Base-by-base conservation (phyloP, 2,329 filamentous ascomycete species). In the Calonectria fujianensis region DNA sequence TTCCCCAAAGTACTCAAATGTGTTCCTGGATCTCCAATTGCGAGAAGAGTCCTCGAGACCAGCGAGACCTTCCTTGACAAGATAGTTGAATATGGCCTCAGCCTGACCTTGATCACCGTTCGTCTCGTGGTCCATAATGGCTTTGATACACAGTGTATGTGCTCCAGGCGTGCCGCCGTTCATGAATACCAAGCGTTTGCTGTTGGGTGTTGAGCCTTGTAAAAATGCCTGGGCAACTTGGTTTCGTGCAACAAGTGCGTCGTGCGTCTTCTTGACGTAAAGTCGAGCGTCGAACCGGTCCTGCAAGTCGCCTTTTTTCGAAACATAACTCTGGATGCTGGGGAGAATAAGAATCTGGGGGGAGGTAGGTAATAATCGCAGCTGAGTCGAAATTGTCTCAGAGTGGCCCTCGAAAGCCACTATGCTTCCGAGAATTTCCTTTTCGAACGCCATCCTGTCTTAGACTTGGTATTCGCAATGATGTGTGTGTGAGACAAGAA, bases 351-450 rank as follows among this genome's bases (percentile, higher is more conserved):
- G 82, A 48, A 93, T 88, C 72, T 92, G 89, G 0, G 89, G 83
- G 1, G 91, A 93, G 4, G 86, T 87, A 11, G 92, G 92, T 14
- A 93, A 87, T 4, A 93, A 86, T 61, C 88, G 88, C 50, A 93
- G 84, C 78, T 93, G 92, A 4, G 90, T 92, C 31, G 89, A 88
- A 37, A 93, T 86, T 37, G 86, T 84, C 59, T 92, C 88, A 31
- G 83, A 79, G 39, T 90, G 86, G 8, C 92, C 92, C 80, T 93
- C 92, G 71, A 93, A 88, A 75, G 91, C 90, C 68, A 93, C 86
- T 69, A 93, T 83, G 80, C 87, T 90, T 61, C 91, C 91, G 61
- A 79, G 70, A 39, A 75, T 67, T n/a, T 78, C 77, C 67, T 79
- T 77, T 73, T 80, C 71, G 57, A 71, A 72, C 45, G 78, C 63